Conservation (phyloP, 2,329 filamentous ascomycete genomes). For the Claviceps cyperi region DNA sequence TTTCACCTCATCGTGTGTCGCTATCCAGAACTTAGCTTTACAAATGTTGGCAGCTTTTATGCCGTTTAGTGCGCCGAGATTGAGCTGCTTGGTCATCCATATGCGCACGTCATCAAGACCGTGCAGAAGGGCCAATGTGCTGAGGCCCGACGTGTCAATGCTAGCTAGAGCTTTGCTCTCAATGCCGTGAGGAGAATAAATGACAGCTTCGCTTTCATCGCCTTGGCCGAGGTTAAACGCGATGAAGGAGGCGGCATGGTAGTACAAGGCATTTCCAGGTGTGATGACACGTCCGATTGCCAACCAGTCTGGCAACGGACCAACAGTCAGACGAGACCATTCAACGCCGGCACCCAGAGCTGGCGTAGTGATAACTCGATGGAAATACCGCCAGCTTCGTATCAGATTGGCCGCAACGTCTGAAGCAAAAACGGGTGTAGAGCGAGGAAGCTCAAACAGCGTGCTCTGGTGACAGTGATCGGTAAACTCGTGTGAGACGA, state of each 20-base stretch:
- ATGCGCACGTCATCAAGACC: conserved; percentile 48
- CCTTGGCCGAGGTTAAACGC: conserved; percentile 25
- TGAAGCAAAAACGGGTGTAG: conserved; percentile 45
- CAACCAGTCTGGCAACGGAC: conserved; percentile 42
- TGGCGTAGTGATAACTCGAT: conserved; percentile 34
- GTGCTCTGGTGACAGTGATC: conserved; percentile 53
- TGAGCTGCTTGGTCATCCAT: conserved; percentile 38
- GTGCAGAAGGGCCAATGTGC: conserved; percentile 45
- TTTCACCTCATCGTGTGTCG: conserved; percentile 52
- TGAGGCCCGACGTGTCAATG: conserved; percentile 27
- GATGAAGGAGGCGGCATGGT: conserved; percentile 47
- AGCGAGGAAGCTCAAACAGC: conserved; percentile 35
- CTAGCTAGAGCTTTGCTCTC: conserved; percentile 27
- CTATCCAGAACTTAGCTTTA: conserved; percentile 47
- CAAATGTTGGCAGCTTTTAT: conserved; percentile 37
- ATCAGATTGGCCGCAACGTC: conserved; percentile 43
- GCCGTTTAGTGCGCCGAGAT: conserved; percentile 49
- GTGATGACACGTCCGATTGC: conserved; percentile 43
- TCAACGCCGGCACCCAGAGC: conserved; percentile 22
- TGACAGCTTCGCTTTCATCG: conserved; percentile 33
- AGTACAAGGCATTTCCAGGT: conserved; percentile 39
- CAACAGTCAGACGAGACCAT: conserved; percentile 11
- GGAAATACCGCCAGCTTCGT: conserved; percentile 43
- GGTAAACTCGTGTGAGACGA: conserved; percentile 51
- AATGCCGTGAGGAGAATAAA: conserved; percentile 51